Evolutionary conservation across 176 grass and related monocot genomes (phyloP), one percentile per base, ranked within the genome.

Genomic region (Juncus inflexus): DNA sequence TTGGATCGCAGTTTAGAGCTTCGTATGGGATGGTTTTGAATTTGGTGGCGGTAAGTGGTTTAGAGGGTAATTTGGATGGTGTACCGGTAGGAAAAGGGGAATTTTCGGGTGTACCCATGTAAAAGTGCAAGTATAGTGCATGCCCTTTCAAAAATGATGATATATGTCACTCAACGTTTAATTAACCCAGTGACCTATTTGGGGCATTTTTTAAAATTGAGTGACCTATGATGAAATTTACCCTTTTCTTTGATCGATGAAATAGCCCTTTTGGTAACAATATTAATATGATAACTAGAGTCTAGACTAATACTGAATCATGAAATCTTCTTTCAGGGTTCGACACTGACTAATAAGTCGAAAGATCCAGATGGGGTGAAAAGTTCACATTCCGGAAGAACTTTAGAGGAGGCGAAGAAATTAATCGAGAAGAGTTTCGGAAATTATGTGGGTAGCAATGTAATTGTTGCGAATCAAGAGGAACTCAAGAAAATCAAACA

Each of bases 1-100:
- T 96, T 86, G 87, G 87, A 73, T 97, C 92, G 61, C 92, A 97
- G 73, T 97, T 97, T 81, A 97, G 84, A 2, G 87, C 92, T 63
- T 97, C 92, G 55, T 97, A 97, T 72, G 92, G 87, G 55, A 91
- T 97, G 92, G 92, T 97, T 86, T 86, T 97, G 83, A 97, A 97
- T 80, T 87, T 97, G 36, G 84, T 97, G 65, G 87, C 92, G 37
- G 87, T 97, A 81, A 75, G 87, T 69, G 78, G 65, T 75, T 69
- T 47, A 9, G 43, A 5, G 43, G 43, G 19, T 28, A 47, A 47
- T 47, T 47, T 47, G 19, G 19, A 28, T 9, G 2, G 4, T 47
- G 43, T 47, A 47, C 43, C 43, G 6, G 43, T 47, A 47, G 6
- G 43, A 47, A 47, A 47, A 6, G 43, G 9, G 43, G 9, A 47